Conservation (phyloP, 2,329 filamentous ascomycete species). For the Alternaria infectoria region DNA sequence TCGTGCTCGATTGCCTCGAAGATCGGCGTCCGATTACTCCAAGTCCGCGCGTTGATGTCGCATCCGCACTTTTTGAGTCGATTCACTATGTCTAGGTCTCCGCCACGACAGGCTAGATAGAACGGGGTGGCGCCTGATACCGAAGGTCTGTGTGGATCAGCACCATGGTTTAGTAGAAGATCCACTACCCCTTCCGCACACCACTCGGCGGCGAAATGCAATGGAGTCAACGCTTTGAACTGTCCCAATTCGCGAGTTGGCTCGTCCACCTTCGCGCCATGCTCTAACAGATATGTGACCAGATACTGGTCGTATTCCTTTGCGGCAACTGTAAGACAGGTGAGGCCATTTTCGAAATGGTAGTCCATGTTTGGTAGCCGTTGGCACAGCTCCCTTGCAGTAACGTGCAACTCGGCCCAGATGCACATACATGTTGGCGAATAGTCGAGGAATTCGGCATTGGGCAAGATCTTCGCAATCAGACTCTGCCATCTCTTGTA, state of each 20-base stretch:
- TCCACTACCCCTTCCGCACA: background rate
- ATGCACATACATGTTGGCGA: background rate
- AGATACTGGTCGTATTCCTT: background rate
- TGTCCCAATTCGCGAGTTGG: background rate
- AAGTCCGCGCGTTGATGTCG: background rate
- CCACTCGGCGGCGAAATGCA: background rate
- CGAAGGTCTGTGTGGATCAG: background rate
- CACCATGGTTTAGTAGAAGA: background rate
- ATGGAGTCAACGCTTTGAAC: background rate
- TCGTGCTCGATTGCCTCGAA: background rate
- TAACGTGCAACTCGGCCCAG: background rate
- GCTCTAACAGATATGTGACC: background rate
- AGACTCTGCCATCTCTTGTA: background rate
- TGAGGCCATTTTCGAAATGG: background rate
- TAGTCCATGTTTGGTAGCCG: background rate
- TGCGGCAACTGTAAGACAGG: background rate
- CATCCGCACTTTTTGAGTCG: background rate
- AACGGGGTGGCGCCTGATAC: background rate
- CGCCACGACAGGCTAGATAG: background rate
- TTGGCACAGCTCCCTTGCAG: background rate
- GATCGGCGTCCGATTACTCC: background rate
- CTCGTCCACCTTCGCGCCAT: background rate
- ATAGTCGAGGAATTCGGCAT: background rate
- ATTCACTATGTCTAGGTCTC: background rate
- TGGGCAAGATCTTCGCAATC: background rate